These are phyloP conservation scores for Puccinia horiana DNA, from an alignment of 1,284 basidiomycete genomes.

Conservation along the genomic window DNA sequence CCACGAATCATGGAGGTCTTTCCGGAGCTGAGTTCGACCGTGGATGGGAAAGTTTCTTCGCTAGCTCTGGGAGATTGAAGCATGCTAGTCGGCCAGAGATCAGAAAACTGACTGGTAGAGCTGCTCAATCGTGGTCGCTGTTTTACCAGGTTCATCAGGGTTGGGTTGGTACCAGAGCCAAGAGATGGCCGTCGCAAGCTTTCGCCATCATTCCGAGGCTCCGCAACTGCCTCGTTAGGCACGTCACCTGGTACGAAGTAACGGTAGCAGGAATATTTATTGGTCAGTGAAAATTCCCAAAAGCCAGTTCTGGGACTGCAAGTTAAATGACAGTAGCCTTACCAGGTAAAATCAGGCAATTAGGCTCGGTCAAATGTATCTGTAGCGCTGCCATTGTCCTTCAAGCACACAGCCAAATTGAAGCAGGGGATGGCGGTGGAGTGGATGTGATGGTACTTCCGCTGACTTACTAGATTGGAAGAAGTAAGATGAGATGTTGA, in stretches of 20 bases:
- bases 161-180: not conserved
- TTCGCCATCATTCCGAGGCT: slow-evolving; percentile 8
- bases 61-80: not conserved
- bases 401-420: not conserved
- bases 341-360: slow-evolving; percentile 11
- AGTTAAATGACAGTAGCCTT: not conserved
- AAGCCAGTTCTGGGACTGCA: not conserved
- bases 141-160: not conserved
- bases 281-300: not conserved
- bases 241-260: not conserved
- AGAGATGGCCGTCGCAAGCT: not conserved
- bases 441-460: not conserved
- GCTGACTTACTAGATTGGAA: not conserved
- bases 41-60: not conserved
- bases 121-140: slow-evolving; percentile 11
- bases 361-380: slow-evolving; percentile 13
- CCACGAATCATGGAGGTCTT: slow-evolving; percentile 19
- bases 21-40: not conserved
- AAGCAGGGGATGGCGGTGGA: not conserved
- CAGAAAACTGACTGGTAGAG: slow-evolving; percentile 12
- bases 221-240: slow-evolving; percentile 2
- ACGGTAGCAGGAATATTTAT: not conserved
- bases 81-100: not conserved
- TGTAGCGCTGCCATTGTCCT: not conserved
- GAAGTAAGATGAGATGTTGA: not conserved